Evolutionary conservation across 2,329 filamentous ascomycete species (phyloP), one percentile per base, ranked within the genome.

Genomic region (Coleophoma crateriformis): DNA sequence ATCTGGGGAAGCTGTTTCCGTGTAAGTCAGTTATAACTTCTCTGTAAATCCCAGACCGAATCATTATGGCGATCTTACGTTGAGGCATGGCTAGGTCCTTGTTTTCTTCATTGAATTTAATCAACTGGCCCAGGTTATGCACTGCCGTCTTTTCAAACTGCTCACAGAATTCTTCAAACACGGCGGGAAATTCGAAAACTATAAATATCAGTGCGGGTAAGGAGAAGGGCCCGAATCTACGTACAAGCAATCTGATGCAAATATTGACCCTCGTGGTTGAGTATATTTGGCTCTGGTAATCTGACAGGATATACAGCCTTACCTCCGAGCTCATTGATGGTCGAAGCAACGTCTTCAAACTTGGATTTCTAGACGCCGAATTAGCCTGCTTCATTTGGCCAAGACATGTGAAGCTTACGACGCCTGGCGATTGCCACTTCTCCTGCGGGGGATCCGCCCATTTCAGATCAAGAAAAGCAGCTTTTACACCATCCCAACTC

Each of bases 41-140:
- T 10, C 33, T 34, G 19, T 6, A n/a, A n/a, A 34, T 34, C 13
- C 19, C n/a, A 20, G 11, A 13, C 20, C 12, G 17, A 13, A 48
- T 3, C 3, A 4, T 10, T 7, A 4, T 2, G 8, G 27, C 8
- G 27, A 27, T 27, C 54, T 51, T 50, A 61, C 56, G 53, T 34
- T 53, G 41, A 49, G 58, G 54, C 40, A 61, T 48, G 14, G 54
- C 52, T 14, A 50, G 27, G 7, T 43, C 50, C 7, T 50, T 52
- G 44, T 62, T 47, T 14, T 57, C 51, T 13, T 55, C 44, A n/a
- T 61, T 61, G 53, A 55, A 61, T 27, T 51, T 50, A 22, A 63
- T 45, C n/a, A 61, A 41, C 37, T 61, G 58, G 13, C 45, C 43
- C 7, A 59, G 49, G 8, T 43, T 55, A 19, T 35, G 47, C 7